Conservation (phyloP, 2,329 filamentous ascomycete species). For the Fusarium sp. region DNA sequence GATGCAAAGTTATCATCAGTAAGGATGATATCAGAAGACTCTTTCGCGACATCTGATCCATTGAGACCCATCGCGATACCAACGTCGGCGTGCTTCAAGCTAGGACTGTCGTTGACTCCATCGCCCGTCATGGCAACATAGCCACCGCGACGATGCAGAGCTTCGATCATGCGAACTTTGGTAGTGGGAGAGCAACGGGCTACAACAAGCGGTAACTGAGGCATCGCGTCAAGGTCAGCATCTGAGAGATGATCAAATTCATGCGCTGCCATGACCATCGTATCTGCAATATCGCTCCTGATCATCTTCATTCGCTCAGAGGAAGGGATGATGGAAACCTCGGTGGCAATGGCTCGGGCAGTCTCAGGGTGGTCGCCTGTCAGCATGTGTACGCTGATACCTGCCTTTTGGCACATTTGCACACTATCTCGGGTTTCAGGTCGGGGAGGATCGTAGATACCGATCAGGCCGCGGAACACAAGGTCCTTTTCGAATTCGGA, state of each 20-base stretch:
- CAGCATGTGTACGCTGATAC: conserved; percentile 72
- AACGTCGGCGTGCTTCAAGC: conserved; percentile 73
- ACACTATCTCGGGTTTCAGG: conserved; percentile 68
- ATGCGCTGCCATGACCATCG: conserved; percentile 71
- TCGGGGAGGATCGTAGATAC: conserved; percentile 75
- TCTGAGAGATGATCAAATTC: conserved; percentile 73
- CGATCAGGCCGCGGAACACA: conserved; percentile 72
- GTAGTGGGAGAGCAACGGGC: conserved; percentile 77
- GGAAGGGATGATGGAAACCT: conserved; percentile 68
- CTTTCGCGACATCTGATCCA: conserved; percentile 77
- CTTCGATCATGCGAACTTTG: conserved; percentile 80
- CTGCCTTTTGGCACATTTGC: conserved; percentile 65
- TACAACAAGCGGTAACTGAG: conserved; percentile 73
- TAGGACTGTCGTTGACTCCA: conserved; percentile 76
- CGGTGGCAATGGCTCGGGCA: conserved; percentile 67
- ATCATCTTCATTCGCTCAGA: conserved; percentile 53
- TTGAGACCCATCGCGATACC: conserved; percentile 75
- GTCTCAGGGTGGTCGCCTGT: conserved; percentile 73
- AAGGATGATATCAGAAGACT: conserved; percentile 72
- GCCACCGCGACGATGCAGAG: conserved; percentile 70
- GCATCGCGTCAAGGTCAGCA: conserved; percentile 70
- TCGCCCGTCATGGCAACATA: conserved; percentile 78
- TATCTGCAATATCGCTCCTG: conserved; percentile 62
- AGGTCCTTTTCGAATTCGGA: conserved; percentile 62
- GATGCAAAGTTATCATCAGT: conserved; percentile 74